phyloP scores from a whole-genome alignment of 2,329 filamentous ascomycete species.

The Fusarium sp. region DNA sequence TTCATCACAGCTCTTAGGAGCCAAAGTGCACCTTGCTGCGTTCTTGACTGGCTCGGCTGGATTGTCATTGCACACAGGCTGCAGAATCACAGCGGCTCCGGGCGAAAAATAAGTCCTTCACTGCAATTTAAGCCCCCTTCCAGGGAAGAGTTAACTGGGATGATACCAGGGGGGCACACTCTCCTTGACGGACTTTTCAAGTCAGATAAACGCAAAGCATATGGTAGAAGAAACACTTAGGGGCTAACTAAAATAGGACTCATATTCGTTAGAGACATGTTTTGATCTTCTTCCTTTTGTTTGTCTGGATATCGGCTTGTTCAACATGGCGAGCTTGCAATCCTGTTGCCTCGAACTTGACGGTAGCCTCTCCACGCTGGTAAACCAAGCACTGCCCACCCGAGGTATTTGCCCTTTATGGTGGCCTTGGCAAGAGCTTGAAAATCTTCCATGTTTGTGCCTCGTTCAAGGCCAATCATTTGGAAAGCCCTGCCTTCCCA shows the following conservation, averaged over 20 bases:
- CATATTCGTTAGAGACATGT: not conserved
- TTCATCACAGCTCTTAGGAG: too few species aligned
- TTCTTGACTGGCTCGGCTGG: too few species aligned
- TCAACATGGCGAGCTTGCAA: not conserved
- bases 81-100: too few species aligned
- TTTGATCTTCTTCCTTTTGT: not conserved
- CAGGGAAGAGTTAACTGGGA: not conserved
- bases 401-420: not conserved
- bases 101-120: too few species aligned
- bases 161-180: not conserved
- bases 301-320: not conserved
- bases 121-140: too few species aligned
- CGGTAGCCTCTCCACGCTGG: not conserved
- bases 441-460: not conserved
- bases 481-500: not conserved
- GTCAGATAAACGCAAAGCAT: not conserved
- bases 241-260: not conserved
- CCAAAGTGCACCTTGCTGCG: too few species aligned
- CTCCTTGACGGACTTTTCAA: not conserved
- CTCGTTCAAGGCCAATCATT: not conserved
- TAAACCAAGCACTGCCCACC: not conserved
- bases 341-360: too few species aligned
- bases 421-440: not conserved
- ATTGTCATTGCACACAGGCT: too few species aligned
- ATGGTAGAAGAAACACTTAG: not conserved